Conservation (phyloP, 257 asterid genomes). For the Jacaranda mimosifolia region DNA sequence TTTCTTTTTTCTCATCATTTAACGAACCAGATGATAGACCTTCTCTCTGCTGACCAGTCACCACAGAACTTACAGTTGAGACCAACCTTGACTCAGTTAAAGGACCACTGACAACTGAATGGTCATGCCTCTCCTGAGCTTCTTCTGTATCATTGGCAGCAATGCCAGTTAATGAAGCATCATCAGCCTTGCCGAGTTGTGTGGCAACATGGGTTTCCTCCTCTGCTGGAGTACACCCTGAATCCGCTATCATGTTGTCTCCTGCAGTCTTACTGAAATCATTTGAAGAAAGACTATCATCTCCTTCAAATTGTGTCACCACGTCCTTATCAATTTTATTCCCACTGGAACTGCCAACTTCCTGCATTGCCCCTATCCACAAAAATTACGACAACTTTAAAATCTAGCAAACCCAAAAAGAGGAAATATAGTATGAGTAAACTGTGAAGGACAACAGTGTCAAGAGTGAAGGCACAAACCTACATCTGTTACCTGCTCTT, state of each 20-base stretch:
- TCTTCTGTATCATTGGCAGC: constrained; percentile 44
- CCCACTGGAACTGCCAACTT: constrained; percentile 59
- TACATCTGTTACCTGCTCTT: constrained; percentile 97
- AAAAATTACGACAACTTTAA: constrained; percentile 47
- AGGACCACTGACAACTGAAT: constrained; percentile 38
- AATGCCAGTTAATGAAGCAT: constrained; percentile 41
- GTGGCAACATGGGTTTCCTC: constrained; percentile 44
- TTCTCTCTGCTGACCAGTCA: constrained; percentile 47
- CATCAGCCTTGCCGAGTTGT: constrained; percentile 42
- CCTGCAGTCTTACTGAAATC: constrained; percentile 44
- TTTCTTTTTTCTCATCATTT: constrained; percentile 45
- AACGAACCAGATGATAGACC: constrained; percentile 41
- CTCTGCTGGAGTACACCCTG: constrained; percentile 40
- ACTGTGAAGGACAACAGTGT: constrained; percentile 38
- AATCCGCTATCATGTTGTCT: constrained; percentile 39
- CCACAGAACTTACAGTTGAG: constrained; percentile 41
- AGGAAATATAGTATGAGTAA: constrained; percentile 18
- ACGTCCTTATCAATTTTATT: constrained; percentile 51
- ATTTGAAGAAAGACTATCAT: constrained; percentile 42
- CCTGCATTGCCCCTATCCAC: constrained; percentile 93
- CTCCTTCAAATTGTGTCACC: constrained; percentile 52
- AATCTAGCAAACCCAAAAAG: neutral
- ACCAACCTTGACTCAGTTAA: constrained; percentile 44
- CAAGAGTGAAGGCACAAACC: constrained; percentile 97
- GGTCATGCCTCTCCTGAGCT: constrained; percentile 41